Percentiles rank a stretch among this genome's conserved stretches.
These are phyloP conservation scores for Falciphora oryzae DNA, from an alignment of 2,329 filamentous ascomycete genomes.

Conservation along the genomic window DNA sequence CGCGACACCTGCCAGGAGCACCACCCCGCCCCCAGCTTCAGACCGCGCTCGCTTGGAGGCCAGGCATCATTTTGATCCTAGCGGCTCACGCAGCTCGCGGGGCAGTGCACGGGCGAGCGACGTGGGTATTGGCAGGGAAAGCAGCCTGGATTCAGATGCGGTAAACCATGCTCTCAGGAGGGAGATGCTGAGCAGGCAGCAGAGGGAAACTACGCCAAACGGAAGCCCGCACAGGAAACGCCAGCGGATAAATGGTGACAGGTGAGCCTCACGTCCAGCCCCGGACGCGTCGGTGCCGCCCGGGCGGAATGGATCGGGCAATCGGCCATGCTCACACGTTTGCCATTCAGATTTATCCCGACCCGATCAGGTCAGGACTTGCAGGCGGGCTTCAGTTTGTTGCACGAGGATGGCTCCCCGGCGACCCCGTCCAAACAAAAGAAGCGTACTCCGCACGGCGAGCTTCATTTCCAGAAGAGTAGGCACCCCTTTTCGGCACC, in stretches of 20 bases:
- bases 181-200: conserved; percentile 41
- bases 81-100: conserved; percentile 27
- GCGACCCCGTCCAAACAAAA: conserved; percentile 82
- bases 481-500: conserved; percentile 27
- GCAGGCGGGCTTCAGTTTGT: conserved; percentile 83
- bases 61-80: conserved; percentile 32
- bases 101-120: conserved; percentile 31
- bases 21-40: conserved; percentile 37
- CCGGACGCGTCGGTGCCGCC: not conserved
- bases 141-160: conserved; percentile 41
- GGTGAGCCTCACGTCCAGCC: conserved; percentile 36
- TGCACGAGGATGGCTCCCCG: conserved; percentile 90
- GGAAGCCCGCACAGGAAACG: conserved; percentile 54
- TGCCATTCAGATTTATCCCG: conserved; percentile 73
- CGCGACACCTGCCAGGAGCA: conserved; percentile 30
- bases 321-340: conserved; percentile 8
- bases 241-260: conserved; percentile 54
- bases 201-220: conserved; percentile 46
- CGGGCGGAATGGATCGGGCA: not conserved
- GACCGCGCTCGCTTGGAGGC: conserved; percentile 38
- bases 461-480: conserved; percentile 93
- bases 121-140: conserved; percentile 19
- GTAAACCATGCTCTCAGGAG: conserved; percentile 46
- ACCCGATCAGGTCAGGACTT: conserved; percentile 90
- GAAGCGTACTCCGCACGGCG: conserved; percentile 79